Evolutionary conservation across 768 basidiomycete species (phyloP), one percentile per base, ranked within the genome.

Genomic region (Lentinula boryana): DNA sequence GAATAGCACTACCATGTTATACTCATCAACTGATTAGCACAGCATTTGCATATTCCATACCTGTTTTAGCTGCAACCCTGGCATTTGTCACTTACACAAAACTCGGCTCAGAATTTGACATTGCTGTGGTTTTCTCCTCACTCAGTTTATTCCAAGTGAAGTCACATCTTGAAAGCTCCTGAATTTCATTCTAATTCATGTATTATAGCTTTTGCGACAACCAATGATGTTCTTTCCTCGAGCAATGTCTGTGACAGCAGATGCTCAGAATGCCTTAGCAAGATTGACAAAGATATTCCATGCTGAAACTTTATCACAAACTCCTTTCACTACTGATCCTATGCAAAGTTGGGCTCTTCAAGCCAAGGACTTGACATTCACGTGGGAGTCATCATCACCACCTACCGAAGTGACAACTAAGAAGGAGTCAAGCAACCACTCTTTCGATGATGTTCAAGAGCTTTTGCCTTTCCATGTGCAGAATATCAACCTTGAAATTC

Each of bases 161-260:
- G 60, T 32, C 21, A 33, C 0, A 23, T 4, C 7, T n/a, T 33
- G 60, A 10, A 38, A 15, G 32, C 16, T 18, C 13, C 13, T 33
- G 31, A 49, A 15, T 31, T 21, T 58, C 10, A 58, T 48, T 54
- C 49, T 41, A 60, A 32, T 44, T 13, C 8, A 44, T 15, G 12
- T 21, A 13, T 27, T 5, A 27, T 72, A 84, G 75, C 78, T 89
- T 23, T 78, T 89, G 33, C 80, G 87, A 10, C 87, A 88, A 69
- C 87, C 87, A 0, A 81, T 87, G 76, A 81, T 84, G 81, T 84
- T 84, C 69, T 71, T 87, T 38, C 85, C 85, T n/a, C 79, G 84
- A 4, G 81, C 82, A 2, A 72, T 89, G 8, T 85, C 86, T 8
- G 79, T 83, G 7, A 81, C 82, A 38, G 79, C 84, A 0, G 88